Evolutionary conservation across 805 yeast genomes (phyloP), one percentile per base, ranked within the genome.

Genomic region (Teunomyces pallodes): DNA sequence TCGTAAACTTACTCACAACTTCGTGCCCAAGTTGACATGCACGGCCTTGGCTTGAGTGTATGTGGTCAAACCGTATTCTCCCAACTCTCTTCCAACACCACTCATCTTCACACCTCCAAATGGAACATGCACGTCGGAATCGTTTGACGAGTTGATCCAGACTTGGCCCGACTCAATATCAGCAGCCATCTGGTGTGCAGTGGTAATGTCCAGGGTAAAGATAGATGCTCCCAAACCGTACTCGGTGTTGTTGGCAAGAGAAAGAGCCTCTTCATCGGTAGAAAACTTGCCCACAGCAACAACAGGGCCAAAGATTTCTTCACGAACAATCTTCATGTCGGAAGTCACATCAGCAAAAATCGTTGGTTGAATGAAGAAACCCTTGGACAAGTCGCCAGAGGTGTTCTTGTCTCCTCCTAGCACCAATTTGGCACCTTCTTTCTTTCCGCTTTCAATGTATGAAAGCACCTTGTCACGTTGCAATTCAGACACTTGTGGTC

Each of bases 261-360:
- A 70, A 26, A 89, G 53, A 4, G 82, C 96, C 60, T 88, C 91
- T 43, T 81, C 85, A 54, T 82, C 86, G 28, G 82, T 71, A 32
- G 70, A 62, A 69, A 89, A 89, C 65, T 79, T 81, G 48, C 84
- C 80, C 31, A 86, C 74, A 6, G 82, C 75, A 24, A 84, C 89
- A 30, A 89, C 96, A 12, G 96, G 96, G 14, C 96, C 96, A 65
- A 89, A 89, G 49, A 89, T 87, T 68, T 89, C 96, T 66, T 89
- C 96, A 54, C 76, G 76, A 48, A 84, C 86, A 44, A 89, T 80
- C 50, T 77, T 72, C 81, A 84, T 83, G 29, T 75, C 65, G 52
- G 84, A 83, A 46, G 73, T 76, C 43, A 86, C 89, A 58, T 86
- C 87, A 24, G 84, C 76, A 57, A 88, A 87, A 38, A 89, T 75